Base-by-base conservation (phyloP, 2,329 filamentous ascomycete genomes). In the Fusarium musae region DNA sequence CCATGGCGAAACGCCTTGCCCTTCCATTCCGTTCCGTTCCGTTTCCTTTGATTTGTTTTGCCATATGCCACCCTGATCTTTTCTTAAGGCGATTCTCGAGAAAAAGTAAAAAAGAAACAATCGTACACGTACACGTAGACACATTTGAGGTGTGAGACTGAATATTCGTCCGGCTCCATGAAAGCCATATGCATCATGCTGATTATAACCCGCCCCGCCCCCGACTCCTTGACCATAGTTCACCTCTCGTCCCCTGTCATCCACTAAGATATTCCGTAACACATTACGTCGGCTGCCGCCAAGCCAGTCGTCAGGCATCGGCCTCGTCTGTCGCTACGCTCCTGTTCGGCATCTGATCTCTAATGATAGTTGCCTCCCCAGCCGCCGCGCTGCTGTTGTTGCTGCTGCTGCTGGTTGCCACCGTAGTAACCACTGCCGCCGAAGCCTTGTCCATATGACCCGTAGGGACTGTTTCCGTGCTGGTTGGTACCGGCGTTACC, bases 291-390 rank as follows among this genome's bases (percentile, higher is more conserved):
- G 44, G 46, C 42, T 44, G 21, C 77, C 79, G 82, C 80, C 79
- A 78, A 37, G 32, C 54, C 54, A 36, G 40, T 58, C 30, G 42
- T 28, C 23, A 37, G 23, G 42, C 42, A 50, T 58, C 43, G 30
- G 54, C 40, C 40, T 37, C 32, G 23, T 19, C 56, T 50, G 42
- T 19, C 32, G 44, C 32, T 34, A 36, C 56, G 34, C 42, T 50
- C 30, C 32, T 50, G 42, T 21, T 59, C 32, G 23, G 42, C 56
- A 50, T 49, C 42, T 19, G 15, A 17, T 50, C 76, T 76, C 80
- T 86, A 85, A 75, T 87, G 84, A 84, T 90, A 90, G 85, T 90
- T 90, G 75, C 85, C 85, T 75, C 88, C 88, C 88, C 88, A 90
- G 77, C 88, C 88, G 72, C 87, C 85, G 69, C 85, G 78, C 70